phyloP scores from a whole-genome alignment of 306 rosid genomes.

The Heteromeles arbutifolia region DNA sequence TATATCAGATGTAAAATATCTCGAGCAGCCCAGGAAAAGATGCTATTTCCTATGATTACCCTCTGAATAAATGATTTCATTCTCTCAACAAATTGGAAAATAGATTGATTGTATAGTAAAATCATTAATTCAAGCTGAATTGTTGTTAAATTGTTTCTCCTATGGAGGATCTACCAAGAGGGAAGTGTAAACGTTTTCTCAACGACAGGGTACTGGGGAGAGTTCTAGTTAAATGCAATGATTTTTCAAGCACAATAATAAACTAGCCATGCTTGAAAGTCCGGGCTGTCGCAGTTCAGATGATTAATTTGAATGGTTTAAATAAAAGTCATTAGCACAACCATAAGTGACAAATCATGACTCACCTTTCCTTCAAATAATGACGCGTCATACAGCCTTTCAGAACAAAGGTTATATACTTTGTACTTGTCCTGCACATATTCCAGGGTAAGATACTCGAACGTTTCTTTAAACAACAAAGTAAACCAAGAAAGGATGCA shows the following conservation, averaged over 20 bases:
- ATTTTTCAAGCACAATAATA: not conserved
- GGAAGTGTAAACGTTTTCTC: no score
- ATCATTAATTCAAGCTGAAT: no score
- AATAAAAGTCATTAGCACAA: not conserved
- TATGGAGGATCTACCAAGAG: no score
- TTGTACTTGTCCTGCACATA: slow-evolving; percentile 80
- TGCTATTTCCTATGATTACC: no score
- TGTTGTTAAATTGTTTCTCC: no score
- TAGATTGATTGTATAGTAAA: no score
- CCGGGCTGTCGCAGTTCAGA: not conserved
- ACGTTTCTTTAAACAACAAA: not conserved
- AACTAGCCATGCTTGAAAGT: no score
- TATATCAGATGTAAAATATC: no score
- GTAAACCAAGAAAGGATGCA: not conserved
- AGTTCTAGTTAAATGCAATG: not conserved
- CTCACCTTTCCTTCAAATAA: slow-evolving; percentile 96
- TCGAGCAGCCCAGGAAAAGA: no score
- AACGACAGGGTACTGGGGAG: not conserved
- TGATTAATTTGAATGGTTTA: not conserved
- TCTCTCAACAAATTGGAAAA: no score
- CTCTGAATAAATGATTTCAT: no score
- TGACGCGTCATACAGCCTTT: slow-evolving; percentile 95
- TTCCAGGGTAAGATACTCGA: not conserved
- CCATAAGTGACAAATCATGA: slow-evolving; percentile 17
- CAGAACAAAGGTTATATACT: slow-evolving; percentile 95